Base-by-base conservation (phyloP, 306 rosid genomes). In the Adenanthera pavonina region DNA sequence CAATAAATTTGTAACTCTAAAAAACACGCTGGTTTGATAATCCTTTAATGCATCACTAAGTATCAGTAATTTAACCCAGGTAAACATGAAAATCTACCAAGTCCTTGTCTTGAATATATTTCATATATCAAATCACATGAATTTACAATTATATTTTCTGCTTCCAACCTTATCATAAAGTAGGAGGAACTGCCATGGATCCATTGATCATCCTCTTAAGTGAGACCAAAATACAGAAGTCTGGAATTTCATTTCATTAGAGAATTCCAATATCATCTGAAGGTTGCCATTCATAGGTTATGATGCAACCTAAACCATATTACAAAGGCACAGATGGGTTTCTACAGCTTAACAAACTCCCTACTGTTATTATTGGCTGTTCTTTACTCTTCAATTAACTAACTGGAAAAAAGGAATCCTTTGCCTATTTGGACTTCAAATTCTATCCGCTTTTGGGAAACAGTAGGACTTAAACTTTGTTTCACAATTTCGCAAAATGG, bases 241-340 rank as follows among this genome's bases (percentile, higher is more conserved):
- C 33, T 19, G 13, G 35, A 57, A 35, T 38, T 64, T 34, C 4
- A 7, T 79, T 71, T 35, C 49, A 72, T 60, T 43, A 62, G 54
- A 72, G 36, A 25, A 51, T 80, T 49, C 46, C 74, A 38, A 38
- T 49, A 52, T 66, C 52, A 41, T 66, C 46, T 54, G 51, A 13
- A 11, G 34, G 6, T 44, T 34, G 3, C 68, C 49, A 72, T 61
- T 38, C 43, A 38, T n/a, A 73, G 40, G 68, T 62, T 9, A 51
- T 36, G 66, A 72, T 25, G 78, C 78, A 79, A 59, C n/a, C 11
- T 41, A 70, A 69, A 34, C 66, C 66, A 80, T 71, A 14, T 70
- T 54, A 57, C 25, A 46, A 43, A 9, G 13, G 40, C 61, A 80
- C 9, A 19, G 3, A 72, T 49, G 12, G 46, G 43, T 41, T 72